Base-by-base conservation (phyloP, 352 stramenopile species). In the Pythium insidiosum region DNA sequence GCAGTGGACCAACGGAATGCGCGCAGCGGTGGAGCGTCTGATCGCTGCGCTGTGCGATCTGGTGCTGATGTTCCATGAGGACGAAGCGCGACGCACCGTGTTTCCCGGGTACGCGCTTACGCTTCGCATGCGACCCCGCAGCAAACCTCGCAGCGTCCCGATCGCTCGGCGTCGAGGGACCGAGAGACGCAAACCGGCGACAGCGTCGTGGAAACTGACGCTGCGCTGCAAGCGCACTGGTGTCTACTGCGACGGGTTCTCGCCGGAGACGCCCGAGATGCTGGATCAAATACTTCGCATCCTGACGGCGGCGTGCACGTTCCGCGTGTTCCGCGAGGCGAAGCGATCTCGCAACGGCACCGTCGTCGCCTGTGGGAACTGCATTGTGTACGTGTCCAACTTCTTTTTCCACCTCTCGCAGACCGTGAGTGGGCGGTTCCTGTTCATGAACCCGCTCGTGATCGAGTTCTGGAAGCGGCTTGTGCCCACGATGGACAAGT, bases 191-290 rank as follows among this genome's bases (percentile, higher is more conserved):
- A n/a, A n/a, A n/a, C n/a, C n/a, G n/a, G n/a, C n/a, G n/a, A n/a
- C n/a, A n/a, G n/a, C n/a, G n/a, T n/a, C 20, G 38, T 12, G 4
- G 10, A 23, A 43, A 24, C 24, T 9, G n/a, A 12, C n/a, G 4
- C 28, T 58, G 18, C 23, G 38, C 5, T 44, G 37, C 12, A 62
- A 62, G 30, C 45, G 35, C 6, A 54, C 24, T 3, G 54, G 54
- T 2, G 47, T 62, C 6, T 62, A 50, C 30, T 58, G 47, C 35
- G 31, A 39, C 6, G 54, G 54, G 19, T 36, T 42, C 6, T 53
- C 53, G 11, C 54, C 54, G 0, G 3, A 20, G 1, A 33, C 43
- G 3, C 15, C 25, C 2, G 48, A 46, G 3, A 23, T 50, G 7
- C 26, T 54, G 16, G 21, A 50, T 6, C 30, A 35, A 12, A 57